phyloP scores from a whole-genome alignment of 306 rosid genomes.

The Nissolia schottii region DNA sequence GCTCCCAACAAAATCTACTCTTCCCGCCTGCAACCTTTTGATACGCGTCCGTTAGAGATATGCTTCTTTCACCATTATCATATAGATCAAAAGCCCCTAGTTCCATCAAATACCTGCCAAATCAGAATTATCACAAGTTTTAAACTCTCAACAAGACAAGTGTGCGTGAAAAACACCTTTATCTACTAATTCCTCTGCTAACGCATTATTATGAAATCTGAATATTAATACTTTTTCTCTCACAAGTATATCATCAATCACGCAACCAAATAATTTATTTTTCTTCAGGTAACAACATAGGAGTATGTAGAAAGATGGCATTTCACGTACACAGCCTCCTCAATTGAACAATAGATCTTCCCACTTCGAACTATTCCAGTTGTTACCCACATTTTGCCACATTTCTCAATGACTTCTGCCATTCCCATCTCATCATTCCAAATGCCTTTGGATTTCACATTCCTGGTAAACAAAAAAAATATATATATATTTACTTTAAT shows the following conservation, averaged over 20 bases:
- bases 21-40: conserved; percentile 36
- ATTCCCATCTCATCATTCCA: too few relatives aligned
- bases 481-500: neutral
- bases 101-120: conserved; percentile 68
- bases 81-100: conserved; percentile 52
- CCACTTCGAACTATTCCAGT: conserved; percentile 47
- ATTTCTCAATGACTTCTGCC: too few relatives aligned
- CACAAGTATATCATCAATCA: too few relatives aligned
- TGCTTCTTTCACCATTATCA: conserved; percentile 33
- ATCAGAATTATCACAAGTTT: conserved; percentile 9
- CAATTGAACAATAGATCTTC: conserved; percentile 57
- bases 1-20: conserved; percentile 58
- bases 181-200: neutral
- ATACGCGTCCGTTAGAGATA: conserved; percentile 52
- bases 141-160: neutral
- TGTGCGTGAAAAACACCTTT: neutral
- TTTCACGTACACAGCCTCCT: conserved; percentile 72
- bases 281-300: neutral
- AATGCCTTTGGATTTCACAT: conserved; percentile 35
- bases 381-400: too few relatives aligned
- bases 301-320: neutral
- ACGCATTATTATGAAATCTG: neutral
- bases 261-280: neutral
- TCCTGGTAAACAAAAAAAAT: conserved; percentile 36
- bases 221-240: neutral